A percentile compares a stretch with the other conserved stretches of the same genome.
Evolutionary conservation across 495 filamentous ascomycete genomes (phyloP).

Genomic region (Thermothielavioides terrestris): DNA sequence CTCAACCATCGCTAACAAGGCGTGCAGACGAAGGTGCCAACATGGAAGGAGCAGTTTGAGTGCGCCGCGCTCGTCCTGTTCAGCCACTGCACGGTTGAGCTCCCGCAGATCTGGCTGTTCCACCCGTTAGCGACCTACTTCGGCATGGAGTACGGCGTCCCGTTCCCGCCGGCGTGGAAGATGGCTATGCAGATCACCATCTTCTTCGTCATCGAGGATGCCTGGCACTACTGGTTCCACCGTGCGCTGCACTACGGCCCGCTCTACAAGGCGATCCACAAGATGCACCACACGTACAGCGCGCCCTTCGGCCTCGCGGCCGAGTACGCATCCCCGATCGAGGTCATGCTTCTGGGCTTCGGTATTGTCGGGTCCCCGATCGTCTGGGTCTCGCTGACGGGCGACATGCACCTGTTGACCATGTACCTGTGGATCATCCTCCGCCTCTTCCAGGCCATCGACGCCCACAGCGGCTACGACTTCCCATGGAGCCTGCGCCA

Average conservation of each 20-base stretch:
- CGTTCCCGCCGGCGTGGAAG: conserved; percentile 74
- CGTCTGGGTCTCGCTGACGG: conserved; percentile 73
- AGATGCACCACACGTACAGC: conserved; percentile 97
- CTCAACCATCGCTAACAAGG: conserved; percentile 5
- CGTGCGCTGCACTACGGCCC: conserved; percentile 91
- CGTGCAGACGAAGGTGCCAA: conserved; percentile 78
- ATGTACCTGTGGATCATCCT: conserved; percentile 97
- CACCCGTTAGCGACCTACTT: conserved; percentile 95
- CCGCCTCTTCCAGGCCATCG: conserved; percentile 94
- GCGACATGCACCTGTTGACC: conserved; percentile 85
- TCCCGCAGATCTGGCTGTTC: conserved; percentile 98
- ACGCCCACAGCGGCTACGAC: conserved; percentile 94
- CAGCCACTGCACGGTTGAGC: conserved; percentile 90
- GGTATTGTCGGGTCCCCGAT: conserved; percentile 80
- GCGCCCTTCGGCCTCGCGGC: conserved; percentile 94
- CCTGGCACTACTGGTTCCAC: conserved; percentile 98
- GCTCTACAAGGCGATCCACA: conserved; percentile 91
- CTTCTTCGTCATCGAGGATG: conserved; percentile 93
- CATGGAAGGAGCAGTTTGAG: conserved; percentile 81
- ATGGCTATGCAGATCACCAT: conserved; percentile 89
- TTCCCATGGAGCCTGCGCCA: conserved; percentile 96
- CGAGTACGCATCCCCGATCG: conserved; percentile 96
- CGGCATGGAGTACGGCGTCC: conserved; percentile 79
- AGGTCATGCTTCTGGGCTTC: conserved; percentile 94
- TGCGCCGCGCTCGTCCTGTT: conserved; percentile 88